Evolutionary conservation across 148 eudicot genomes (phyloP).

Genomic region (Cornus controversa): DNA sequence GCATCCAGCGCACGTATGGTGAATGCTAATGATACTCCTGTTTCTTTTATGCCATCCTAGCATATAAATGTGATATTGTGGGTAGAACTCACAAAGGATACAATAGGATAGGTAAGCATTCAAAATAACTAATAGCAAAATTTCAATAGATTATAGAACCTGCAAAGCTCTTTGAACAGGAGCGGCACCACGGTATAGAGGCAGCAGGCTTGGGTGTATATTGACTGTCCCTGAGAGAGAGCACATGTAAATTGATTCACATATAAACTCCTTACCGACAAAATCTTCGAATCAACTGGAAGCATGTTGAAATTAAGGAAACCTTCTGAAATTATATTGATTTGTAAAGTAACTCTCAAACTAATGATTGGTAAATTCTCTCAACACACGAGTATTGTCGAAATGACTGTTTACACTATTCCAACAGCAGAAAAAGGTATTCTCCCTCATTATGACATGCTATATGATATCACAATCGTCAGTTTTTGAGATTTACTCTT

Average conservation of each 20-base stretch:
- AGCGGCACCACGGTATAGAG: slow-evolving; percentile 98
- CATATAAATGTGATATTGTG: slow-evolving; percentile 6
- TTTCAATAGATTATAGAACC: slow-evolving; percentile 42
- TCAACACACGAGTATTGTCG: background rate
- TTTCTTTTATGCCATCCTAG: slow-evolving; percentile 93
- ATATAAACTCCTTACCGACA: background rate
- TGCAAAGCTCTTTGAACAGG: slow-evolving; percentile 99
- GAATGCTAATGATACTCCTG: slow-evolving; percentile 90
- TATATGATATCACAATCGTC: background rate
- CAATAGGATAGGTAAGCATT: slow-evolving; percentile 7
- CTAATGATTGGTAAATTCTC: slow-evolving; percentile 1
- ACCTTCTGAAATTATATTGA: no score
- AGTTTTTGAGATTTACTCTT: background rate
- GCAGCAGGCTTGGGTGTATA: slow-evolving; percentile 94
- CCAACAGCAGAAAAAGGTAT: background rate
- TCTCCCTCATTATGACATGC: background rate
- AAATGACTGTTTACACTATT: background rate
- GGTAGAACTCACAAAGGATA: slow-evolving; percentile 1
- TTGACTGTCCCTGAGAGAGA: slow-evolving; percentile 73
- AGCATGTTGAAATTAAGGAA: background rate
- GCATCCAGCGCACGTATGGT: slow-evolving; percentile 91
- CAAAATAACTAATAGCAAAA: background rate
- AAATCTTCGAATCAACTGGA: slow-evolving; percentile 1
- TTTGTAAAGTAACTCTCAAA: background rate
- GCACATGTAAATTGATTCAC: background rate